Evolutionary conservation across 2,329 filamentous ascomycete genomes (phyloP), one percentile per base, ranked within the genome.

Genomic region (Clonostachys chloroleuca): DNA sequence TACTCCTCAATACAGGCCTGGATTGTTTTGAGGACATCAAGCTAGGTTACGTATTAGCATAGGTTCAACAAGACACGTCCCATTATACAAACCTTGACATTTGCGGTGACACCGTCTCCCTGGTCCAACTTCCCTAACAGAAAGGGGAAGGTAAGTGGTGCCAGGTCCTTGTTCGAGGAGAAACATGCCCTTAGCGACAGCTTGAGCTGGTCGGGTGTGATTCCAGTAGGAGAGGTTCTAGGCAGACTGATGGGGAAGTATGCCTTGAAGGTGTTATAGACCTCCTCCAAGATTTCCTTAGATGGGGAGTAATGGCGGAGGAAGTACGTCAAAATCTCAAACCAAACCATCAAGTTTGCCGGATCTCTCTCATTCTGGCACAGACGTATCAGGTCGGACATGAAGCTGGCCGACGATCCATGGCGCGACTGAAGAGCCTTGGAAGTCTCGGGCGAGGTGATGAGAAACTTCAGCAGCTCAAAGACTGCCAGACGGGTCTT

Each of bases 161-260:
- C 72, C 1, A 81, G 55, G 4, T 63, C 58, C n/a, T 73, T 56
- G 37, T 72, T 73, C 1, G 78, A 71, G 1, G 75, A 68, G 51
- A 83, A 83, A 52, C 79, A 83, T 17, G 62, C 65, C 16, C 79
- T 71, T 41, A 83, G 58, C 5, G 73, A 70, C 5, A 64, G 53
- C 58, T 83, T 83, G 30, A 83, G 63, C 43, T 80, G 71, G 35
- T 81, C 77, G 6, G 78, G 75, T 1, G 78, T 82, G 37, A 82
- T 70, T 6, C 71, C 69, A 34, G 73, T 73, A 20, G 74, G 70
- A 0, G 78, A 73, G 47, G 70, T 70, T 30, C 78, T 69, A 13
- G 67, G 67, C 40, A 83, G 62, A 1, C 78, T 80, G 47, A 83
- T 83, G 14, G 80, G 80, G 51, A 81, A 83, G 57, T 83, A 83